These are phyloP conservation scores for Ustilago curta DNA, from an alignment of 1,284 basidiomycete species.

Conservation along the genomic window DNA sequence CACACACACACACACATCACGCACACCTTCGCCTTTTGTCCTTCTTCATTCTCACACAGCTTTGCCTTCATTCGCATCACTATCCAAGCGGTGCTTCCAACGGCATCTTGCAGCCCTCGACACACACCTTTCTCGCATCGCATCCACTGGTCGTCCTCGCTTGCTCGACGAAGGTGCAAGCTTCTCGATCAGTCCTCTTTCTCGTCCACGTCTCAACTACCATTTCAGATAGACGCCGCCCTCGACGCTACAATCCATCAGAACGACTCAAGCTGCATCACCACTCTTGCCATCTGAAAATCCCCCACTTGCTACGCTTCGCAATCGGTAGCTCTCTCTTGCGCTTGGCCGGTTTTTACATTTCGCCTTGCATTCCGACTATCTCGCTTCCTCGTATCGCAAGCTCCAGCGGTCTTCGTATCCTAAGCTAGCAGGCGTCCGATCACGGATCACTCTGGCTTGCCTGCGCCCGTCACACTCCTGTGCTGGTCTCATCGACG, in stretches of 20 bases:
- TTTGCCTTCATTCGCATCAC: not conserved
- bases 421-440: not conserved
- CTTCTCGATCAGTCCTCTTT: not conserved
- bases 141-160: not conserved
- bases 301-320: not conserved
- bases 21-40: not conserved
- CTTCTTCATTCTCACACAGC: not conserved
- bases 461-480: not conserved
- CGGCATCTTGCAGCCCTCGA: slow-evolving; percentile 4
- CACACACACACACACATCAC: not conserved
- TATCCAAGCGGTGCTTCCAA: not conserved
- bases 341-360: not conserved
- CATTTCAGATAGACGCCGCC: not conserved
- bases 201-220: not conserved
- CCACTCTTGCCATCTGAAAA: no score
- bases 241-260: not conserved
- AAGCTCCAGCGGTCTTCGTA: not conserved
- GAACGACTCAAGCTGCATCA: no score
- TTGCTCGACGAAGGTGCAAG: not conserved
- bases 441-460: not conserved
- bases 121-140: not conserved
- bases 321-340: not conserved
- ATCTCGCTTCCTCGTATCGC: not conserved
- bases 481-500: slow-evolving; percentile 2
- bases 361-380: not conserved